Evolutionary conservation across 2,329 filamentous ascomycete genomes (phyloP), one percentile per base, ranked within the genome.

Genomic region (Monascus ruber): DNA sequence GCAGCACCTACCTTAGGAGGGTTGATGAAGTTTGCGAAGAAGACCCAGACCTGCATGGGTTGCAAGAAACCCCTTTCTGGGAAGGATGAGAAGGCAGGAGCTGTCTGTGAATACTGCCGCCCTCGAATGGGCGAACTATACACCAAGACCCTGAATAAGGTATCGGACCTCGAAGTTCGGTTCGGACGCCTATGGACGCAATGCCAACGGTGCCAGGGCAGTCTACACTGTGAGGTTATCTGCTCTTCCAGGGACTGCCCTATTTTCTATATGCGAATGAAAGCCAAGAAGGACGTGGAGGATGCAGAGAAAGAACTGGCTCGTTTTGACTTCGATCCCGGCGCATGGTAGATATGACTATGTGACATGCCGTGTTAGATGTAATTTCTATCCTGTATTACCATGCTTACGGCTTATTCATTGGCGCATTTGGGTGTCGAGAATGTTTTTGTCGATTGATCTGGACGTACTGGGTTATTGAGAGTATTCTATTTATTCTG

Each of bases 201-300:
- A 64, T 98, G 91, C 60, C 91, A 98, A 68, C 74, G 91, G 33
- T 98, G 91, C 62, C 91, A 98, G 68, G 91, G 88, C 39, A 95
- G 87, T 68, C 83, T 98, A 75, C 91, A 98, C 66, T 91, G 86
- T 61, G 91, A 98, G 63, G 93, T 98, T 39, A 96, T 98, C 51
- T 98, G 91, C 69, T 88, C 83, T 46, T 89, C 83, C 60, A 84
- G 87, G 61, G 91, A 98, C 69, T 98, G 91, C 59, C 91, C 91
- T 1, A 98, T 98, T 55, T 98, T 98, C 64, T 98, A 98, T 63
- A 98, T 98, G 91, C 80, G 91, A 4, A 98, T 98, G 91, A 98
- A 98, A 73, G 89, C 89, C 27, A 94, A 95, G 75, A 98, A 98
- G 71, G 91, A 98, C 60, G 80, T 96, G 31, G 89, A 96, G 63